Evolutionary conservation across 805 yeast species (phyloP).

Genomic region (Grigorovia yakushimaensis): DNA sequence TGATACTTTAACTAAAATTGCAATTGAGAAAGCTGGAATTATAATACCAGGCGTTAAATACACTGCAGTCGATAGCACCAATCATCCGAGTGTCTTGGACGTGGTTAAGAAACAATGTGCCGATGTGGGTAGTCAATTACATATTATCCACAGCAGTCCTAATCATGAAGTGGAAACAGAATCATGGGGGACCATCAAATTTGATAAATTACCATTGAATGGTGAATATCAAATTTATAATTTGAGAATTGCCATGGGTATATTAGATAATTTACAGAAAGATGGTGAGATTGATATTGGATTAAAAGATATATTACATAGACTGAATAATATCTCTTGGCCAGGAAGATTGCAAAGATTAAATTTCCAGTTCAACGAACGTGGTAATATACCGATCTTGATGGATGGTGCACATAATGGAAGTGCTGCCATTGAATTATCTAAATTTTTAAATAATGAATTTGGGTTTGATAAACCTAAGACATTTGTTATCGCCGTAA

Average conservation of each 20-base stretch:
- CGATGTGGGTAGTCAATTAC: constrained; percentile 22
- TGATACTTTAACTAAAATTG: constrained; percentile 50
- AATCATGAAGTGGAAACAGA: constrained; percentile 14
- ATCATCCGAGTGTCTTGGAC: constrained; percentile 40
- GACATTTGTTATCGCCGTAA: constrained; percentile 62
- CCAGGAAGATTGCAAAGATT: constrained; percentile 74
- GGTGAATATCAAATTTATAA: constrained; percentile 71
- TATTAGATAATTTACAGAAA: constrained; percentile 34
- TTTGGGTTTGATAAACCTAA: constrained; percentile 16
- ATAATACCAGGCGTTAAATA: constrained; percentile 40
- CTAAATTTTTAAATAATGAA: constrained; percentile 36
- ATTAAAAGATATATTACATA: constrained; percentile 33
- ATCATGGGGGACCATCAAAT: constrained; percentile 25
- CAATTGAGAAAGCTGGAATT: constrained; percentile 80
- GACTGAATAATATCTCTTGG: constrained; percentile 57
- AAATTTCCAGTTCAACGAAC: constrained; percentile 17
- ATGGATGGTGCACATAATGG: constrained; percentile 93
- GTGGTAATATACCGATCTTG: constrained; percentile 29
- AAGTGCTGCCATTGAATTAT: constrained; percentile 70
- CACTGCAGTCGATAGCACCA: constrained; percentile 65
- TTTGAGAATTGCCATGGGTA: constrained; percentile 53
- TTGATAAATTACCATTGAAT: constrained; percentile 42
- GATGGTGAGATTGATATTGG: constrained; percentile 24
- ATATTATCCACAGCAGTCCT: constrained; percentile 13
- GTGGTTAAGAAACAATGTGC: constrained; percentile 35